A percentile compares a stretch with the other conserved stretches of the same genome.
phyloP scores from a whole-genome alignment of 1,139 yeast species.

The Blastobotrys persicus region DNA sequence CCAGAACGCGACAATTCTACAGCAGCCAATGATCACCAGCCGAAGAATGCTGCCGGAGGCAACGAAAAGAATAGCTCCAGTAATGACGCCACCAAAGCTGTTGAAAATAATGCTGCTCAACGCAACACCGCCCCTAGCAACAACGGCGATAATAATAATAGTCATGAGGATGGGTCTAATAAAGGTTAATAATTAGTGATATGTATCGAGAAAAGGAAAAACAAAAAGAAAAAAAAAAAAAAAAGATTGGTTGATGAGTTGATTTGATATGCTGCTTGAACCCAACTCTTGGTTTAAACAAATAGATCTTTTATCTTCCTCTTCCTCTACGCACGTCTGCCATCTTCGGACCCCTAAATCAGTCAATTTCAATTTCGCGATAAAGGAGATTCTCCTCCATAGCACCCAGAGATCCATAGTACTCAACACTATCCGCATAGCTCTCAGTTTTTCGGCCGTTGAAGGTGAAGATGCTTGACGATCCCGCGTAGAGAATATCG shows the following conservation, averaged over 20 bases:
- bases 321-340: neutral
- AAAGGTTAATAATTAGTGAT: neutral
- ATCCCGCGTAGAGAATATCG: slow-evolving; percentile 69
- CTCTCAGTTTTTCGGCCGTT: slow-evolving; percentile 15
- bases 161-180: neutral
- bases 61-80: too few species aligned
- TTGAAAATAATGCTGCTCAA: too few species aligned
- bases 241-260: too few species aligned
- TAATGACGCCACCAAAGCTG: too few species aligned
- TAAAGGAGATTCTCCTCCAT: slow-evolving; percentile 26
- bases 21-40: neutral
- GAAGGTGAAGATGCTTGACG: slow-evolving; percentile 40
- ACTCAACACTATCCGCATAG: slow-evolving; percentile 13
- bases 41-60: neutral
- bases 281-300: slow-evolving; percentile 1
- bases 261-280: too few species aligned
- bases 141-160: neutral
- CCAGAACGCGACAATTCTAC: slow-evolving; percentile 3
- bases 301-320: neutral
- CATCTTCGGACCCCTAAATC: too few species aligned
- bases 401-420: slow-evolving; percentile 28
- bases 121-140: neutral
- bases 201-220: too few species aligned
- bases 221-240: too few species aligned
- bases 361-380: slow-evolving; percentile 17